Percentiles rank a stretch among this genome's conserved stretches.
Evolutionary conservation across 1,139 yeast species (phyloP).

Genomic region (Saccharomycopsis crataegensis): DNA sequence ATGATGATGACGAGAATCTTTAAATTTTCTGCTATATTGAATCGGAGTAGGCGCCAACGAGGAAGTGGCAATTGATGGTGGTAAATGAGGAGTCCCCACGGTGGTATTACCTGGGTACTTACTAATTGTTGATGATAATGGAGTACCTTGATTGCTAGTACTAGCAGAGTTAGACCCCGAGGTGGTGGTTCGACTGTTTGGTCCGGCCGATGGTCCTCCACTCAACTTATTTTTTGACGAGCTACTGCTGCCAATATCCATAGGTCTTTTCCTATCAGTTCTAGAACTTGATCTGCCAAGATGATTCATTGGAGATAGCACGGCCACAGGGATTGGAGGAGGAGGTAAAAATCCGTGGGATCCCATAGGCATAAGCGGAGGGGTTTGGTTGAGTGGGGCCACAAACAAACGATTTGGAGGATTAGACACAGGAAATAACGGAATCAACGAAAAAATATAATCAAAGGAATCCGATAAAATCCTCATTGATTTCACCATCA

Average conservation of each 20-base stretch:
- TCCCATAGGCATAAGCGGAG: not conserved
- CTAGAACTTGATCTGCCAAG: not conserved
- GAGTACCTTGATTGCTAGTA: not conserved
- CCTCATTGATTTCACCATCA: constrained; percentile 7
- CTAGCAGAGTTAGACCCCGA: not conserved
- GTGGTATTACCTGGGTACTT: not conserved
- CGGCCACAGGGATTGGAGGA: constrained; percentile 6
- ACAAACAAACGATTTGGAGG: not conserved
- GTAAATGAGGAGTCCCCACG: not conserved
- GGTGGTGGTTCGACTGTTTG: not conserved
- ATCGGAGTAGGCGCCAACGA: constrained; percentile 26
- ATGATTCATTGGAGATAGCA: not conserved
- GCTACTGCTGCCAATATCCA: not conserved
- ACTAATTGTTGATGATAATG: not conserved
- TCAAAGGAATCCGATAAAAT: constrained; percentile 16
- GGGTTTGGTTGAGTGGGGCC: not conserved
- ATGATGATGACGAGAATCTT: too few species aligned
- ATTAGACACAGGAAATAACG: constrained; percentile 13
- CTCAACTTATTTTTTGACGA: not conserved
- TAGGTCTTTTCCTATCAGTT: not conserved
- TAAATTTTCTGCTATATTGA: constrained; percentile 3
- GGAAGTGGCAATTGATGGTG: not conserved
- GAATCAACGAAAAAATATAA: constrained; percentile 15
- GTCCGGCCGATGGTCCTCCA: not conserved
- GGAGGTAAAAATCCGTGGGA: constrained; percentile 2